Evolutionary conservation across 331 rosid species (phyloP), one percentile per base, ranked within the genome.

Genomic region (Quercus phellos): DNA sequence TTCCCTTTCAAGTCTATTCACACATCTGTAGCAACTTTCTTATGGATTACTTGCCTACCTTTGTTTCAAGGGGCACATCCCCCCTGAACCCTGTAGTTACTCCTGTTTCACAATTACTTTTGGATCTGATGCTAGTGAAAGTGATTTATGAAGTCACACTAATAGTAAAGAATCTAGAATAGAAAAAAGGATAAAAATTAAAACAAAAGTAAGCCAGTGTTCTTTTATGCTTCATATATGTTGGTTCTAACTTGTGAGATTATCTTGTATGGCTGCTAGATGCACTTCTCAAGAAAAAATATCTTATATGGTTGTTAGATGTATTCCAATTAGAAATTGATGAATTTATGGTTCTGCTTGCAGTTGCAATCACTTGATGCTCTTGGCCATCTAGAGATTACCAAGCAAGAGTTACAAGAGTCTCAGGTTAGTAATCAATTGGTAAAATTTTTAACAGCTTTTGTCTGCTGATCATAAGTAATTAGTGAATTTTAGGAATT

Each of bases 351-450:
- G 73, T 59, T 60, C 77, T 34, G 51, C 51, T 80, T 82, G 64
- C 87, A 94, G 98, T 74, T 94, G 86, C 94, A 90, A 84, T 91
- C 98, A 55, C 87, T 84, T 72, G 84, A 79, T 55, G 83, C 90
- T 55, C 87, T 94, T 63, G 91, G 93, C 71, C 82, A 75, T 51
- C 72, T 92, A 85, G 96, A 88, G 84, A 81, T 85, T 38, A 75
- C 84, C 10, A 74, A 79, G 90, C 88, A 82, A 77, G 92, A 87
- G 64, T 73, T 90, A 77, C 83, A 75, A 46, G 85, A 63, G 35
- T 84, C 35, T 35, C 83, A 63, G 97, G 96, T 94, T 73, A 81
- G 90, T 68, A 18, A 66, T n/a, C 60, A 42, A 59, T 43, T 79
- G 35, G 24, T 50, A 27, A 13, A 79, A 32, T 72, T 72, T 72